Evolutionary conservation across 2,329 filamentous ascomycete genomes (phyloP).

Genomic region (Colletotrichum lentis): DNA sequence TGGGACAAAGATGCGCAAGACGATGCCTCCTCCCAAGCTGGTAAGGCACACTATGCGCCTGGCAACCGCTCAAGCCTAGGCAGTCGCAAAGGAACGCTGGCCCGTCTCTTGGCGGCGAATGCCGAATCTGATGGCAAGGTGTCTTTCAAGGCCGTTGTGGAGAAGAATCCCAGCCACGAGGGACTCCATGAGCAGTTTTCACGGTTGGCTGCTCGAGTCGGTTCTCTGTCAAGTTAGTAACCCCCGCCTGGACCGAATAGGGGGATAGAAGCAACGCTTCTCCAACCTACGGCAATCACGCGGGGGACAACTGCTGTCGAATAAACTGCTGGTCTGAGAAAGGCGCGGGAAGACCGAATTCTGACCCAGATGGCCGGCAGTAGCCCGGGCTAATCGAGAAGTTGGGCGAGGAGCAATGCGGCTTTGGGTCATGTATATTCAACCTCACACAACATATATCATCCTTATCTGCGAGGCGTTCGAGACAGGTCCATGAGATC

Average conservation of each 20-base stretch:
- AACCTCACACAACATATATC: neutral
- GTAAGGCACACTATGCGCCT: neutral
- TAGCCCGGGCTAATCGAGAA: neutral
- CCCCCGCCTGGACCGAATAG: neutral
- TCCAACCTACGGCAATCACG: no score
- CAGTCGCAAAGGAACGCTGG: neutral
- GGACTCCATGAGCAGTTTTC: neutral
- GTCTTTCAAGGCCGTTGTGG: constrained; percentile 2
- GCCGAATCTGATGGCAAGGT: neutral
- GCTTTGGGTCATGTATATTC: neutral
- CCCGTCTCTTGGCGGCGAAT: neutral
- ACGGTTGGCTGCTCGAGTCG: neutral
- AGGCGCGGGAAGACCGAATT: neutral
- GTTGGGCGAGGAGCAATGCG: neutral
- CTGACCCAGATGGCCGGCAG: neutral
- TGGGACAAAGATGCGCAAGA: neutral
- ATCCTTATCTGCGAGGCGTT: neutral
- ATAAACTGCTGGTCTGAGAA: neutral
- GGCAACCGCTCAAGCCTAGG: neutral
- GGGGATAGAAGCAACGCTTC: neutral
- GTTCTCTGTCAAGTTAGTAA: neutral
- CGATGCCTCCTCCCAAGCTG: neutral
- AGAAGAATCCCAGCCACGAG: neutral
- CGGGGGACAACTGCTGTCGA: neutral
- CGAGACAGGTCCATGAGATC: neutral